phyloP scores from a whole-genome alignment of 768 basidiomycete genomes.

The Coprinopsis cinerea region DNA sequence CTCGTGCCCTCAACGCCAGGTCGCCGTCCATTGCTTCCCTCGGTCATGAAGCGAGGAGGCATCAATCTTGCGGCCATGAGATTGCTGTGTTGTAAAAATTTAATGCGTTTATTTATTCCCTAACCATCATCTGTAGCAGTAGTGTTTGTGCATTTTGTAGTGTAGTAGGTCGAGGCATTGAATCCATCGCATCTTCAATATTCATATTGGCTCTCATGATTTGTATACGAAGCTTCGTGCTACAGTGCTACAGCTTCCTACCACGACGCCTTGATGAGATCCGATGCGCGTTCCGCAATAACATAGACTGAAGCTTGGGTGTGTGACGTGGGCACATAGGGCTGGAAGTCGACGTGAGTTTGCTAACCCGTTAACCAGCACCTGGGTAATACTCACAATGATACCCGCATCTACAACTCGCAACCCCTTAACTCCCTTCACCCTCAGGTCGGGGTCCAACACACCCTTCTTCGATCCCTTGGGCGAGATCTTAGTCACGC shows the following conservation, averaged over 20 bases:
- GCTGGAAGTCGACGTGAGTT: not conserved
- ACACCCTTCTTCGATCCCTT: conserved; percentile 5
- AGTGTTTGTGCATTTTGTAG: too few species aligned
- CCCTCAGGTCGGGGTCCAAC: conserved; percentile 3
- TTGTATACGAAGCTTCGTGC: too few species aligned
- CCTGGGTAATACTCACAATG: conserved; percentile 3
- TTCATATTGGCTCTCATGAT: too few species aligned
- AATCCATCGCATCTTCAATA: too few species aligned
- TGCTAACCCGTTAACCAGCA: not conserved
- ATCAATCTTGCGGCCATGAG: too few species aligned
- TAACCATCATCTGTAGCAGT: too few species aligned
- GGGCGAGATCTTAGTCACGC: not conserved
- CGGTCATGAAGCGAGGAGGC: too few species aligned
- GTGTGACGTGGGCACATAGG: conserved; percentile 2
- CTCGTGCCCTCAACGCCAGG: not conserved
- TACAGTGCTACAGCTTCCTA: too few species aligned
- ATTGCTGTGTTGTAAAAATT: too few species aligned
- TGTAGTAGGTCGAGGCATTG: too few species aligned
- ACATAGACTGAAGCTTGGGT: conserved; percentile 6
- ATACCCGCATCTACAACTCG: conserved; percentile 5
- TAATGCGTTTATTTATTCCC: too few species aligned
- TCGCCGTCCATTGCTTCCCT: too few species aligned
- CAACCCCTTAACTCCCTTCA: conserved; percentile 4
- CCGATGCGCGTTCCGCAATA: conserved; percentile 1
- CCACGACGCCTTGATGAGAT: not conserved